Percentiles rank a stretch among this genome's conserved stretches.
These are phyloP conservation scores for Citrus medica DNA, from an alignment of 345 rosid species.

Conservation along the genomic window DNA sequence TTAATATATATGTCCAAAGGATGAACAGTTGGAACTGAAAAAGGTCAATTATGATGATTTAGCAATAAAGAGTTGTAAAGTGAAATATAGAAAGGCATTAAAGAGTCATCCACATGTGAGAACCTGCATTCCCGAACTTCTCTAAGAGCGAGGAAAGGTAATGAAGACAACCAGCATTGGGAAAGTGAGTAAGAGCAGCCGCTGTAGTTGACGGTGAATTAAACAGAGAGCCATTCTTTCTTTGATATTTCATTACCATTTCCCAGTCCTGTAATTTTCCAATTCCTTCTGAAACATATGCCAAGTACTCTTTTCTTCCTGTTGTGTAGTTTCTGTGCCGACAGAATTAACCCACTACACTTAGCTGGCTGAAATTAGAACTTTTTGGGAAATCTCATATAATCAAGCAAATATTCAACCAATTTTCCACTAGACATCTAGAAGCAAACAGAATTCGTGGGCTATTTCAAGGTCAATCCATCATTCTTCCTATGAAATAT, in stretches of 20 bases:
- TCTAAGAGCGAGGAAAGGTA: constrained; percentile 54
- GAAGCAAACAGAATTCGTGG: background rate
- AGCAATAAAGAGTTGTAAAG: background rate
- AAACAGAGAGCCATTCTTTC: constrained; percentile 71
- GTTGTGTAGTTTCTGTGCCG: constrained; percentile 26
- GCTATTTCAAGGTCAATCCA: background rate
- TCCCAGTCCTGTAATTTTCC: constrained; percentile 56
- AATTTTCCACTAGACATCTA: background rate
- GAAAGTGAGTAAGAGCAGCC: constrained; percentile 53
- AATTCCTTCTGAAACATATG: constrained; percentile 71
- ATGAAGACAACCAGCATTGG: constrained; percentile 51
- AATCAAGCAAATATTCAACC: background rate
- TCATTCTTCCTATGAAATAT: background rate
- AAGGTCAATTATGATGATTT: constrained; percentile 9
- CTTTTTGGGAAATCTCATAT: background rate
- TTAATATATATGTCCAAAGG: constrained; percentile 54
- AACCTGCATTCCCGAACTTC: constrained; percentile 73
- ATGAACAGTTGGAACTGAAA: constrained; percentile 74
- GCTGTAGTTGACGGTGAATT: constrained; percentile 93
- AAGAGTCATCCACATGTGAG: constrained; percentile 6
- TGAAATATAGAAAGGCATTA: background rate
- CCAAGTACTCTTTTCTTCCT: constrained; percentile 58
- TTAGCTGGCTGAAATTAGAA: background rate
- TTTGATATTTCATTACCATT: constrained; percentile 59
- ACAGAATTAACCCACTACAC: constrained; percentile 19